Base-by-base conservation (phyloP, 225 moss, liverwort and hornwort species). In the Pseudisothecium myosuroides region DNA sequence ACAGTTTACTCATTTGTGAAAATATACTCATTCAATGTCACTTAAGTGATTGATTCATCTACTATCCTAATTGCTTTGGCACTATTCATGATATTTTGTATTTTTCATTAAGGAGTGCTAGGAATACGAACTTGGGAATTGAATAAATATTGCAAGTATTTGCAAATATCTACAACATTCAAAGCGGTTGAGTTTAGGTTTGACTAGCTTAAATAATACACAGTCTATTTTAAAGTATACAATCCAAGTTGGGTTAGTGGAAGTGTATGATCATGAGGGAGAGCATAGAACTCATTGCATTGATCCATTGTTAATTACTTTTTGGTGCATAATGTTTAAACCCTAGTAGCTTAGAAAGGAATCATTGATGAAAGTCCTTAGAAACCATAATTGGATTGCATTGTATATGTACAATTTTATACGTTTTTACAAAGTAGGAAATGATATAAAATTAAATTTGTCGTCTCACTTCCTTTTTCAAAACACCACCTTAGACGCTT, bases 401-500 rank as follows among this genome's bases (percentile, higher is more conserved):
- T 81, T 41, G 6, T 55, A 23, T 4, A 75, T 7, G 1, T 24
- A 6, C 2, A 24, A 0, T 54, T 78, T 10, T 74, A 11, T 74
- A 49, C 49, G 5, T 19, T 75, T 31, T 75, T 4, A 4, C 4
- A 31, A 31, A 74, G 7, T 74, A 2, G 2, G 0, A 74, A 74
- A 47, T 47, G 29, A 74, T 2, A 17, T 47, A 18, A 17, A 73
- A 45, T 15, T 41, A 29, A 29, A 14, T 28, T 31, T 45, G 3
- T 45, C 2, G 1, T 45, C 11, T 74, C 6, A 29, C 0, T 18
- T 18, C 0, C 4, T 29, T 47, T 1, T 11, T 10, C 18, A 2
- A 74, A 73, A 18, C 11, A 74, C 29, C 2, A 47, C 29, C 2
- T n/a, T n/a, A n/a, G n/a, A n/a, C n/a, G n/a, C 10, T 45, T 45